Conservation (phyloP, 257 asterid genomes). For the Jacaranda mimosifolia region DNA sequence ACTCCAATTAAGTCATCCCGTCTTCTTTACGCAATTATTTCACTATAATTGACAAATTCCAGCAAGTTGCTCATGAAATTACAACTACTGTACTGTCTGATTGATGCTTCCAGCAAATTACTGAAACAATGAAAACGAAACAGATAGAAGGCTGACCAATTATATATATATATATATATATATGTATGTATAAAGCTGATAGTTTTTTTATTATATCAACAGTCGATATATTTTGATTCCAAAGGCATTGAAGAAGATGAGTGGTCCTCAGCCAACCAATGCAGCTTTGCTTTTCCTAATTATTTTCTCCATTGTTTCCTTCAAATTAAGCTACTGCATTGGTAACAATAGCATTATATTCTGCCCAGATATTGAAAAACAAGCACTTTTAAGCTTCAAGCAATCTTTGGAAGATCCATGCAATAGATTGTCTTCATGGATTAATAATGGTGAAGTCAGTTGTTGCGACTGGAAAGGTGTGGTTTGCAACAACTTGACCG, state of each 20-base stretch:
- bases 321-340: constrained; percentile 2
- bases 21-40: no score
- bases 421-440: constrained; percentile 32
- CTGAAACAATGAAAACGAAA: no score
- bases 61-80: no score
- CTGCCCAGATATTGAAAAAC: constrained; percentile 22
- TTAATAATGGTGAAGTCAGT: not conserved
- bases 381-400: constrained; percentile 34
- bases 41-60: no score
- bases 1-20: no score
- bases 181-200: no score
- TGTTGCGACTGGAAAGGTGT: constrained; percentile 39
- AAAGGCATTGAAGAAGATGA: not conserved
- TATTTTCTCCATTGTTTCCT: not conserved
- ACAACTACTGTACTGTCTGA: no score
- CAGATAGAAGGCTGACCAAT: no score
- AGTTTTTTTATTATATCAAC: not conserved
- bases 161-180: no score
- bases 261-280: not conserved
- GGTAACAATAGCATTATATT: not conserved
- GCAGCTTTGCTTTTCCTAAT: not conserved
- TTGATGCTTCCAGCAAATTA: no score
- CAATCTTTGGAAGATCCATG: constrained; percentile 20
- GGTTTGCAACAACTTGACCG: constrained; percentile 24
- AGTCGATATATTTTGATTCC: not conserved